These are phyloP conservation scores for Vigna radiata DNA, from an alignment of 306 rosid genomes.

Conservation along the genomic window DNA sequence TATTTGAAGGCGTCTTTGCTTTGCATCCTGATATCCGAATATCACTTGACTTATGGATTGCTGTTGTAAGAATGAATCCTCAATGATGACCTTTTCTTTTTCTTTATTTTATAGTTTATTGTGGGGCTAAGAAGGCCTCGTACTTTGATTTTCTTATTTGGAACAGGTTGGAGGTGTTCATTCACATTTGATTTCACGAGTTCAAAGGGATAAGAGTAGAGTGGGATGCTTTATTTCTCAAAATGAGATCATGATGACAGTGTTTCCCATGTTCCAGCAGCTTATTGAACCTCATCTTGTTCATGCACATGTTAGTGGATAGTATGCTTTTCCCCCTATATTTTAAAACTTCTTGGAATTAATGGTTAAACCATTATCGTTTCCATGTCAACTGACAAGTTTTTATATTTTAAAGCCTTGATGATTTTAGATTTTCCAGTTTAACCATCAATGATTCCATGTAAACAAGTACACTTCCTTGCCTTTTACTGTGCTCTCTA, in stretches of 20 bases:
- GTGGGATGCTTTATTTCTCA: conserved; percentile 93
- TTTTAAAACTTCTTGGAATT: conserved; percentile 14
- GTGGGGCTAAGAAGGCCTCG: conserved; percentile 34
- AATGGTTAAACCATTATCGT: background rate
- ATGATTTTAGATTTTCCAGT: too few relatives aligned
- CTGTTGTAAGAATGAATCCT: conserved; percentile 74
- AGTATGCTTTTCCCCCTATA: background rate
- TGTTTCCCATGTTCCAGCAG: conserved; percentile 98
- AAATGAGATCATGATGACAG: conserved; percentile 95
- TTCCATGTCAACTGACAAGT: too few relatives aligned
- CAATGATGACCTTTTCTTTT: conserved; percentile 34
- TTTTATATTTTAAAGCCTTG: too few relatives aligned
- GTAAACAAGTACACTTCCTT: conserved; percentile 12
- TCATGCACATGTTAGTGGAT: conserved; percentile 90
- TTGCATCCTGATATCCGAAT: conserved; percentile 92
- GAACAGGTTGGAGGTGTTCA: conserved; percentile 99
- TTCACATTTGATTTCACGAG: conserved; percentile 97
- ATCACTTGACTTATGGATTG: conserved; percentile 97
- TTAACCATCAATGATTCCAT: conserved; percentile 7
- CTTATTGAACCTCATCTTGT: conserved; percentile 99
- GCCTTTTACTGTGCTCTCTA: conserved; percentile 26
- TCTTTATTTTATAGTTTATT: conserved; percentile 18
- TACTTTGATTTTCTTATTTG: conserved; percentile 35
- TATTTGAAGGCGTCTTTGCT: conserved; percentile 98
- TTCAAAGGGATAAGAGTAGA: conserved; percentile 97